Conservation (phyloP, 495 filamentous ascomycete species). For the Paragyromitra xinjiangensis region DNA sequence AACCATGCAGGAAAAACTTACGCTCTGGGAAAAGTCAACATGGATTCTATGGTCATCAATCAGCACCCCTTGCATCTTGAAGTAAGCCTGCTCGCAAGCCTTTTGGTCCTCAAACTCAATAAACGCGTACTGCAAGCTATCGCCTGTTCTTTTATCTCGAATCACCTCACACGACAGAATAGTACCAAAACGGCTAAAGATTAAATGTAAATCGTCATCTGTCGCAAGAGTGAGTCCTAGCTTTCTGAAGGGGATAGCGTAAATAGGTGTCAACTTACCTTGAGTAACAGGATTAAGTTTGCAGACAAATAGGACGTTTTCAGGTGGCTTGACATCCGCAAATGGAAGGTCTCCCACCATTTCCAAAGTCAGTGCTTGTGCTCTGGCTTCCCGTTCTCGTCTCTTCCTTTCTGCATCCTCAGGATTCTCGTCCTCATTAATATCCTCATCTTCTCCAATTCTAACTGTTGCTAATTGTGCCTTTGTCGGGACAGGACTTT, state of each 20-base stretch:
- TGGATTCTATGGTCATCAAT: constrained; percentile 98
- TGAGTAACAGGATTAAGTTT: constrained; percentile 96
- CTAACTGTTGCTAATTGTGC: constrained; percentile 90
- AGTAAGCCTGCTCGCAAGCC: constrained; percentile 93
- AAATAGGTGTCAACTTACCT: constrained; percentile 61
- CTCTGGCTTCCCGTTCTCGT: constrained; percentile 88
- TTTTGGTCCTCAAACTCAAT: constrained; percentile 94
- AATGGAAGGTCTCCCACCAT: constrained; percentile 98
- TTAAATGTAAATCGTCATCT: constrained; percentile 92
- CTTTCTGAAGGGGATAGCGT: constrained; percentile 24
- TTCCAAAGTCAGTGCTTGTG: constrained; percentile 92
- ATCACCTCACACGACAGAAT: constrained; percentile 97
- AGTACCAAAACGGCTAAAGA: constrained; percentile 95
- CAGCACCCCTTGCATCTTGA: constrained; percentile 96
- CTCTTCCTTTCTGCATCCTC: constrained; percentile 79
- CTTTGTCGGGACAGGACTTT: constrained; percentile 81
- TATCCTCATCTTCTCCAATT: constrained; percentile 84
- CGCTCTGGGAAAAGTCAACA: constrained; percentile 98
- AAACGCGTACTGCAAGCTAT: constrained; percentile 96
- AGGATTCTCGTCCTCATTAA: constrained; percentile 76
- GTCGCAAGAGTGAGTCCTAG: constrained; percentile 33
- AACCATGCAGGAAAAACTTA: constrained; percentile 59
- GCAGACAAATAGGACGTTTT: constrained; percentile 98
- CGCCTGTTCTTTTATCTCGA: constrained; percentile 89
- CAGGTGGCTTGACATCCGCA: constrained; percentile 95